phyloP scores from a whole-genome alignment of 2,329 filamentous ascomycete genomes.

The Uncinocarpus reesii region DNA sequence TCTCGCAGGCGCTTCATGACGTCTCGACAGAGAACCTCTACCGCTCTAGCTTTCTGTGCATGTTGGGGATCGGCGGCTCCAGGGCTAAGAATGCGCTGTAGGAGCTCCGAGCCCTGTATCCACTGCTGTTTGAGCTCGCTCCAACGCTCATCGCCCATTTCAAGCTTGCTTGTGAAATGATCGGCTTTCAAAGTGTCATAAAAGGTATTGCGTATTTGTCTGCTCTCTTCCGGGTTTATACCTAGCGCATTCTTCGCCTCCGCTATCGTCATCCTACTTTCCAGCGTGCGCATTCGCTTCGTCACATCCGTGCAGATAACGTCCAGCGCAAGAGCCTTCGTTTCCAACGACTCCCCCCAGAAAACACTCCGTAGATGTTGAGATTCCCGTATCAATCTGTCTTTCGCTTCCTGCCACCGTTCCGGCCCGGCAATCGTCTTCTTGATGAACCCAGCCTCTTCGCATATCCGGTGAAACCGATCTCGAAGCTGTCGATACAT shows the following conservation, averaged over 20 bases:
- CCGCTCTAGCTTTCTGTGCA: slow-evolving; percentile 49
- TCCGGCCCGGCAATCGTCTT: slow-evolving; percentile 66
- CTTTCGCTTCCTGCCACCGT: slow-evolving; percentile 62
- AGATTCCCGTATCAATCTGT: slow-evolving; percentile 54
- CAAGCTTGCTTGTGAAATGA: slow-evolving; percentile 62
- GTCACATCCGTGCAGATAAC: slow-evolving; percentile 73
- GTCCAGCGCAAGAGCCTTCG: slow-evolving; percentile 61
- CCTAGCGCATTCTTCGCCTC: slow-evolving; percentile 64
- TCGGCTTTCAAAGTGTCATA: slow-evolving; percentile 55
- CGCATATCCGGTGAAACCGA: slow-evolving; percentile 60
- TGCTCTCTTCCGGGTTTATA: slow-evolving; percentile 57
- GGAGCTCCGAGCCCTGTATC: slow-evolving; percentile 48
- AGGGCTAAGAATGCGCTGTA: slow-evolving; percentile 46
- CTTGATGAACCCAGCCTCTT: slow-evolving; percentile 56
- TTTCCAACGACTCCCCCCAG: slow-evolving; percentile 48
- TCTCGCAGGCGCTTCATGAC: slow-evolving; percentile 67
- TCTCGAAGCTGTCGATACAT: slow-evolving; percentile 56
- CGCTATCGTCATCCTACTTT: slow-evolving; percentile 58
- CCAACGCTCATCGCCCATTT: slow-evolving; percentile 63
- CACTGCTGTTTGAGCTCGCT: slow-evolving; percentile 57
- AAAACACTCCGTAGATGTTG: slow-evolving; percentile 54
- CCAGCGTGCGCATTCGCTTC: slow-evolving; percentile 60
- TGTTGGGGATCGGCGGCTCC: slow-evolving; percentile 46
- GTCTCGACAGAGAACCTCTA: slow-evolving; percentile 63
- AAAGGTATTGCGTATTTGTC: slow-evolving; percentile 56